Evolutionary conservation across 139 green algal species (phyloP).

Genomic region (Chlamydomonas applanata): DNA sequence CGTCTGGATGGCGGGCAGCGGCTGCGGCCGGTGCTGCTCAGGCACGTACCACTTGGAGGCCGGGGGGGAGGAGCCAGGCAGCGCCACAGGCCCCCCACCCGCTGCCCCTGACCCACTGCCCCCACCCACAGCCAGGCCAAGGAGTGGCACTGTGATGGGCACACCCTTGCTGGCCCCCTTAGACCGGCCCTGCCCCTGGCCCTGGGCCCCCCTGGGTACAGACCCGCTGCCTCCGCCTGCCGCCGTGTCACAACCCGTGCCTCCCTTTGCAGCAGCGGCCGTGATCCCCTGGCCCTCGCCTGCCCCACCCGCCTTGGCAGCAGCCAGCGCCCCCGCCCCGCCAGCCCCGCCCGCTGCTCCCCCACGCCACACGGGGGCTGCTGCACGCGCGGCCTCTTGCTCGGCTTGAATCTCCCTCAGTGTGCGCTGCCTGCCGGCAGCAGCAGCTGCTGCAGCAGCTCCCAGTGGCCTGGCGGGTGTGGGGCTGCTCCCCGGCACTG

Average conservation of each 20-base stretch:
- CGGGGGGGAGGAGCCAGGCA: neutral
- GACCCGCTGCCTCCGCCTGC: neutral
- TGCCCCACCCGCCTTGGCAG: neutral
- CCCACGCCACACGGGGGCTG: neutral
- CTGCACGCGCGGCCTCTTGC: neutral
- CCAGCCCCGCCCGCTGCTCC: neutral
- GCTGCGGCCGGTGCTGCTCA: slow-evolving; percentile 7
- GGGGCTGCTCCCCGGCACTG: slow-evolving; percentile 1
- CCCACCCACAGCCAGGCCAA: neutral
- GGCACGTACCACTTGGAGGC: slow-evolving; percentile 25
- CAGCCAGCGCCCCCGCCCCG: neutral
- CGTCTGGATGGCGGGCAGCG: slow-evolving; percentile 23
- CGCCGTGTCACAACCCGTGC: neutral
- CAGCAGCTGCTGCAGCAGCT: neutral
- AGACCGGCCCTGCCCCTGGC: too few species aligned
- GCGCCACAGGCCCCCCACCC: too few species aligned
- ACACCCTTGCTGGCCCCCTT: too few species aligned
- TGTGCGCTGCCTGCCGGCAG: neutral
- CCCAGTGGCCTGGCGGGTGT: neutral
- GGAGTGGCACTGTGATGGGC: neutral
- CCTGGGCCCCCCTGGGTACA: too few species aligned
- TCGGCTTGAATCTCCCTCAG: slow-evolving; percentile 22
- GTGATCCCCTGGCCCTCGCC: neutral
- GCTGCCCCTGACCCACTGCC: too few species aligned
- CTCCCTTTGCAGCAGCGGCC: neutral